Base-by-base conservation (phyloP, 2,329 filamentous ascomycete species). In the Trichoderma breve region DNA sequence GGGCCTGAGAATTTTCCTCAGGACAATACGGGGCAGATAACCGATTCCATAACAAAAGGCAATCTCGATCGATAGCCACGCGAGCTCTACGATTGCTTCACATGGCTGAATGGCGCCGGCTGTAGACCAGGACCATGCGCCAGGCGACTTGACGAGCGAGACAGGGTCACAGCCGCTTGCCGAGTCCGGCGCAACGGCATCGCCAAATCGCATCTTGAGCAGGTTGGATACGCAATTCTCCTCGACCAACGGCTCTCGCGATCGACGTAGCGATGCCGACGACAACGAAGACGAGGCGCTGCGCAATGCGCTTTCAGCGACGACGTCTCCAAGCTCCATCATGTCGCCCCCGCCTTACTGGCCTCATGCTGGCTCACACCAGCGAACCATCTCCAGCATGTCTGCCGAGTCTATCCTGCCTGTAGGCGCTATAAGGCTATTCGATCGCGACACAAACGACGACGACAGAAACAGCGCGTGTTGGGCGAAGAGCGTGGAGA, bases 401-500 rank as follows among this genome's bases (percentile, higher is more conserved):
- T 89, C 88, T 8, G 79, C 76, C 66, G 83, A 86, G 53, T 88
- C 86, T 55, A 77, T 86, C 51, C 80, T 87, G n/a, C 82, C 83
- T 1, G 77, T 79, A 0, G 87, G 87, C 43, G 87, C 85, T 57
- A 91, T 91, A 75, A 89, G 85, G 8, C 81, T 91, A 72, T 87
- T 86, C 74, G 89, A 91, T 78, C 91, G 91, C 79, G 88, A 90
- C 75, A 84, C 83, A 39, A 85, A 83, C 73, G 85, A 85, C 64
- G 82, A 86, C 73, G 85, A 85, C 65, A 81, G 84, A 72, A 88
- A 87, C 78, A 85, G 83, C 73, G 88, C 87, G 14, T 91, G 89
- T 80, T 91, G 89, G 89, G 89, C 89, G 34, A 87, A 84, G 80
- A 89, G 87, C 78, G 89, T 91, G 69, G 84, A 87, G 74, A 85